Conservation (phyloP, 495 filamentous ascomycete species). For the Aspergillus heteromorphus region DNA sequence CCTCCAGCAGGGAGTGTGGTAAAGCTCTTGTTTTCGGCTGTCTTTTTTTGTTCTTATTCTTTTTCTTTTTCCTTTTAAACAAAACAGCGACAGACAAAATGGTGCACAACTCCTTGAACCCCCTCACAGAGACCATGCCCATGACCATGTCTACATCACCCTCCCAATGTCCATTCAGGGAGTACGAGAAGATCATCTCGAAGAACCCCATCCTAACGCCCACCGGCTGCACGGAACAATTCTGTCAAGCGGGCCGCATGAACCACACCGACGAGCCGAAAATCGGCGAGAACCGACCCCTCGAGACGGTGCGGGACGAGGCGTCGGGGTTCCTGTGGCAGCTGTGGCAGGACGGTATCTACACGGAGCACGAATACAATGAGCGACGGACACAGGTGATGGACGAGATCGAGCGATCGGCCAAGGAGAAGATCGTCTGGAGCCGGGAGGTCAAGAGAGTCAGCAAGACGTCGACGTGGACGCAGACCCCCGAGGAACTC, state of each 20-base stretch:
- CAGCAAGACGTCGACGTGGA: neutral
- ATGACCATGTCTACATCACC: neutral
- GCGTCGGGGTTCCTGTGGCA: conserved; percentile 1
- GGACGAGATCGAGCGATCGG: neutral
- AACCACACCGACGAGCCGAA: neutral
- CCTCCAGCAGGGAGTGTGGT: too few relatives aligned
- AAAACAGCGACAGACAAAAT: neutral
- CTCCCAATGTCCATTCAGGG: neutral
- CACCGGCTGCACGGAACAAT: neutral
- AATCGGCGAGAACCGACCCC: neutral
- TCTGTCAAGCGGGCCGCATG: conserved; percentile 1
- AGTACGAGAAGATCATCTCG: neutral
- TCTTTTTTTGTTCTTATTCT: too few relatives aligned
- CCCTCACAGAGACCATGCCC: neutral
- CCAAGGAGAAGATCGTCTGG: neutral
- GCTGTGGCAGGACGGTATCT: neutral
- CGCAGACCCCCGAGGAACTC: neutral
- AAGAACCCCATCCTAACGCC: neutral
- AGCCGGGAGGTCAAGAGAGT: neutral
- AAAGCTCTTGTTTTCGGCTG: too few relatives aligned
- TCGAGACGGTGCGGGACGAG: neutral
- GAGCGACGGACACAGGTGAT: neutral
- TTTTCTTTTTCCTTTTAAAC: neutral
- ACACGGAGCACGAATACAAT: neutral
- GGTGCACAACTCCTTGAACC: neutral